Evolutionary conservation across 2,329 filamentous ascomycete species (phyloP).

Genomic region (Stenocarpella maydis): DNA sequence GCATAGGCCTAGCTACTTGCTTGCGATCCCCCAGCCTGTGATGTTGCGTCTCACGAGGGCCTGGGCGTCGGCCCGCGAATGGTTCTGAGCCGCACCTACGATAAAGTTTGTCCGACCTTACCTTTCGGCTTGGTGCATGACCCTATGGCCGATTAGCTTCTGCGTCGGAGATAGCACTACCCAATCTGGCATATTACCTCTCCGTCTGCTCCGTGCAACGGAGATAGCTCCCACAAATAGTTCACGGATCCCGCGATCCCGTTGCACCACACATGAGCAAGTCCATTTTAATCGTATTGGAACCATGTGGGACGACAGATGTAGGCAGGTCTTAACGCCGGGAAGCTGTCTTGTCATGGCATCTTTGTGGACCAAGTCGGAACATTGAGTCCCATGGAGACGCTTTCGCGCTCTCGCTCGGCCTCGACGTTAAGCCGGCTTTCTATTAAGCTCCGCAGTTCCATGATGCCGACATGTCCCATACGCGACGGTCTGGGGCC

Average conservation of each 20-base stretch:
- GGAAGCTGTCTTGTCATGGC: background rate
- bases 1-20: background rate
- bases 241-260: background rate
- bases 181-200: background rate
- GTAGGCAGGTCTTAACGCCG: conserved; percentile 4
- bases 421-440: conserved; percentile 10
- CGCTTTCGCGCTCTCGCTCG: background rate
- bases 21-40: background rate
- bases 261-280: background rate
- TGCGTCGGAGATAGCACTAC: background rate
- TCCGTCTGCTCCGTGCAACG: background rate
- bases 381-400: background rate
- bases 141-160: conserved; percentile 8
- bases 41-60: background rate
- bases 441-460: background rate
- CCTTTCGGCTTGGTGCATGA: too few relatives aligned
- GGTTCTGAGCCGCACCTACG: background rate
- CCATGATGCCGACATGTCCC: background rate
- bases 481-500: background rate
- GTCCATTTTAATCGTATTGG: background rate
- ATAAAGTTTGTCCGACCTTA: conserved; percentile 11
- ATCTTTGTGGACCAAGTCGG: too few relatives aligned
- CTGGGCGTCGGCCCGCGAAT: background rate
- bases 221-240: background rate
- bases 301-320: background rate